Evolutionary conservation across 2,329 filamentous ascomycete species (phyloP), one percentile per base, ranked within the genome.

Genomic region (Xylariaceae sp.): DNA sequence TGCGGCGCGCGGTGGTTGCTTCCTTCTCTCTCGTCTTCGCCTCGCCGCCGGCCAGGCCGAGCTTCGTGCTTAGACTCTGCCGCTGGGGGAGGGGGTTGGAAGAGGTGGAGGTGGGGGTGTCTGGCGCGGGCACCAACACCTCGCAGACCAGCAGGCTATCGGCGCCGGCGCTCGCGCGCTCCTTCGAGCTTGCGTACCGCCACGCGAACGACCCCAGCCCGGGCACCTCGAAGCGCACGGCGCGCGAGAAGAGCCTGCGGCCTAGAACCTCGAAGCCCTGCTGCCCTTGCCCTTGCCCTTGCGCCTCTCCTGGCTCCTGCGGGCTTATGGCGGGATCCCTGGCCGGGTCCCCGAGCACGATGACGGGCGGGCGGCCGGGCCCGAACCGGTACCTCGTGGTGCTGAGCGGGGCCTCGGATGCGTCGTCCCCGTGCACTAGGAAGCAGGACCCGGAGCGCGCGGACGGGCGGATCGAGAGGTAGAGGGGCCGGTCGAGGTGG

Each of bases 71-170:
- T 15, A 50, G 2, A 50, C 20, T 56, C 41, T 37, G 37, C 33
- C 16, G 11, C 24, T 41, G 23, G 3, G 16, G 9, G 11, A 20
- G n/a, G 5, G 6, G 8, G 36, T 20, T 11, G 15, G 50, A 20
- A 20, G 41, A 23, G 47, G 47, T 15, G 24, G 30, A 64, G 1
- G 52, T 59, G 10, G 63, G 52, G 50, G 63, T 3, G 71, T 72
- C n/a, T 79, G 66, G 11, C 3, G 23, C 40, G 1, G 42, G 32
- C 3, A 15, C 18, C 29, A 53, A 56, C 6, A 71, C 67, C 50
- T 84, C 81, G 8, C 86, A 70, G 5, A 86, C 65, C 23, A 87
- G 67, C 44, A 75, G 73, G 68, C 63, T 77, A 67, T 72, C 64
- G 46, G 37, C 72, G 70, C 32, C 32, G 2, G 13, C 23, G 3